phyloP scores from a whole-genome alignment of 768 basidiomycete genomes.

The Tulasnella sp. region DNA sequence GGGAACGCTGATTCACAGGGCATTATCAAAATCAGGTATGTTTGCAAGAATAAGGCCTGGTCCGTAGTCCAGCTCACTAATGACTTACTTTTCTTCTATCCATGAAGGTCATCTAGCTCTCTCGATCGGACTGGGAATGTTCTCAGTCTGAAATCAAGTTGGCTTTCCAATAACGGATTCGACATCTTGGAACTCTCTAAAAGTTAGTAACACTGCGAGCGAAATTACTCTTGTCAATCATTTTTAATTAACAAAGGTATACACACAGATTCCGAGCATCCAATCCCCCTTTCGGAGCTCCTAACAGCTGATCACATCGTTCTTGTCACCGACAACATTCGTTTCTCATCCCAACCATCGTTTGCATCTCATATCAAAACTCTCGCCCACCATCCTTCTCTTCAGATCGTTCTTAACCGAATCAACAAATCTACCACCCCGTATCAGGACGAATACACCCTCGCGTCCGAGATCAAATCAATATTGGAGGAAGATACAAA shows the following conservation, averaged over 20 bases:
- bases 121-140: not conserved
- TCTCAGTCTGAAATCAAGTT: not conserved
- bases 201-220: not conserved
- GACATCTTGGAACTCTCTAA: not conserved
- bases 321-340: slow-evolving; percentile 9
- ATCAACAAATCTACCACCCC: not conserved
- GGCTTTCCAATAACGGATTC: not conserved
- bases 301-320: slow-evolving; percentile 2
- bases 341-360: not conserved
- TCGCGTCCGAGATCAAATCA: not conserved
- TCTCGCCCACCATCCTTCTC: not conserved
- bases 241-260: not conserved
- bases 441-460: slow-evolving; percentile 1
- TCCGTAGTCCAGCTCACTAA: not conserved
- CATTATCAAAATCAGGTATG: not conserved
- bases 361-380: not conserved
- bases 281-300: not conserved
- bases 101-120: not conserved
- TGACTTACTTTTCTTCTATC: not conserved
- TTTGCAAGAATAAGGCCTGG: not conserved
- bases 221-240: not conserved
- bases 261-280: not conserved
- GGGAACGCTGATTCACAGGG: not conserved
- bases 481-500: not conserved
- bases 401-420: not conserved